phyloP scores from a whole-genome alignment of 2,329 filamentous ascomycete genomes.

The Phialemoniopsis sp. region DNA sequence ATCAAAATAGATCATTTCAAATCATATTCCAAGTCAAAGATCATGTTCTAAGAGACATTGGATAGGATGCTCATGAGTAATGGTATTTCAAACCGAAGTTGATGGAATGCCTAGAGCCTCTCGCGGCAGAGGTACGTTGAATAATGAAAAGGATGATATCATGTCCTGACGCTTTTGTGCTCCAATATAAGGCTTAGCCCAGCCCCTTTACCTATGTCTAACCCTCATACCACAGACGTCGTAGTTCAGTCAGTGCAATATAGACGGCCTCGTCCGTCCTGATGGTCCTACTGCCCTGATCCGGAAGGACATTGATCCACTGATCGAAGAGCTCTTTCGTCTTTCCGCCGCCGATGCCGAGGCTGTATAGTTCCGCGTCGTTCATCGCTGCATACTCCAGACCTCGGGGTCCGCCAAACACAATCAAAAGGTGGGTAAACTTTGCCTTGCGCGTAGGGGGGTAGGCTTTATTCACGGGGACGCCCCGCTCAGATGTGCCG shows the following conservation, averaged over 20 bases:
- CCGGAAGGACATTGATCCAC: conserved; percentile 78
- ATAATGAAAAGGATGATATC: too few relatives aligned
- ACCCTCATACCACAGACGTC: conserved; percentile 47
- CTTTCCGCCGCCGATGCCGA: conserved; percentile 60
- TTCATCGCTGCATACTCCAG: conserved; percentile 71
- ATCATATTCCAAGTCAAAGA: too few relatives aligned
- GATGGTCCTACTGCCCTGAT: conserved; percentile 78
- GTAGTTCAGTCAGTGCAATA: conserved; percentile 67
- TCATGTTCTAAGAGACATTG: too few relatives aligned
- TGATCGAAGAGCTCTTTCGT: conserved; percentile 74
- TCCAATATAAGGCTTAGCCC: too few relatives aligned
- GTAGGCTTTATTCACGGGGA: conserved; percentile 42
- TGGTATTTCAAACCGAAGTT: too few relatives aligned
- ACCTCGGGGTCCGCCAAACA: conserved; percentile 78
- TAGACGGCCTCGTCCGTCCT: conserved; percentile 80
- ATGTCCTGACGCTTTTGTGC: too few relatives aligned
- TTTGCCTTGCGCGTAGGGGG: conserved; percentile 33
- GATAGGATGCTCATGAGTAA: too few relatives aligned
- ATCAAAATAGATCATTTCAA: too few relatives aligned
- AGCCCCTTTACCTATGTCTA: conserved; percentile 9
- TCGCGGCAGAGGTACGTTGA: too few relatives aligned
- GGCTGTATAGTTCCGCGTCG: conserved; percentile 48
- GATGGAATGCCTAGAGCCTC: too few relatives aligned
- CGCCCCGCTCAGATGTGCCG: conserved; percentile 76
- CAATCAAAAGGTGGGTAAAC: conserved; percentile 71